A percentile compares a stretch with the other conserved stretches of the same genome.
Evolutionary conservation across 2,329 filamentous ascomycete species (phyloP).

Genomic region (Fusarium sp.): DNA sequence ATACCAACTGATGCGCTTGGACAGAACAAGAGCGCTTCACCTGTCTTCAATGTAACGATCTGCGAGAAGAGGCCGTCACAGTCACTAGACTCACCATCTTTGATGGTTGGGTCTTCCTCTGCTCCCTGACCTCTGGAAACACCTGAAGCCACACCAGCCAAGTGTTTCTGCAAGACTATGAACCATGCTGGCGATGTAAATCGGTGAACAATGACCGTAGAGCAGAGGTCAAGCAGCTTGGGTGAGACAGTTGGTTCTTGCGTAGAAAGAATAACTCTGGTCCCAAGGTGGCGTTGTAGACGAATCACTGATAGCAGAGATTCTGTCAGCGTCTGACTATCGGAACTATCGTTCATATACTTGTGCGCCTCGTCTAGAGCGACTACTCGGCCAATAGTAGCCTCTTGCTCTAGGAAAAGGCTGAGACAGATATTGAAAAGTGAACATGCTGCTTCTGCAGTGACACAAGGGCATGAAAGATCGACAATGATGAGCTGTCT

Average conservation of each 20-base stretch:
- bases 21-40: neutral
- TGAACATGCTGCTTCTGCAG: neutral
- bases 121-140: neutral
- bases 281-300: slow-evolving; percentile 1
- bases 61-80: neutral
- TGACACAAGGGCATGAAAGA: neutral
- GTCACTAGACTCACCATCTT: no score
- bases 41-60: neutral
- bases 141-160: neutral
- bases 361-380: slow-evolving; percentile 9
- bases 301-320: neutral
- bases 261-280: neutral
- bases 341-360: neutral
- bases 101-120: no score
- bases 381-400: neutral
- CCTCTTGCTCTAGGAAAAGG: neutral
- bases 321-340: neutral
- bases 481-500: neutral
- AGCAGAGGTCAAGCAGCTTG: neutral
- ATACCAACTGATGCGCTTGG: neutral
- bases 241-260: slow-evolving; percentile 1
- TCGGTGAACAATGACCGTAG: neutral
- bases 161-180: neutral
- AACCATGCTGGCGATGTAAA: slow-evolving; percentile 2
- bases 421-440: slow-evolving; percentile 7